Evolutionary conservation across 306 rosid genomes (phyloP).

Genomic region (Fagus crenata): DNA sequence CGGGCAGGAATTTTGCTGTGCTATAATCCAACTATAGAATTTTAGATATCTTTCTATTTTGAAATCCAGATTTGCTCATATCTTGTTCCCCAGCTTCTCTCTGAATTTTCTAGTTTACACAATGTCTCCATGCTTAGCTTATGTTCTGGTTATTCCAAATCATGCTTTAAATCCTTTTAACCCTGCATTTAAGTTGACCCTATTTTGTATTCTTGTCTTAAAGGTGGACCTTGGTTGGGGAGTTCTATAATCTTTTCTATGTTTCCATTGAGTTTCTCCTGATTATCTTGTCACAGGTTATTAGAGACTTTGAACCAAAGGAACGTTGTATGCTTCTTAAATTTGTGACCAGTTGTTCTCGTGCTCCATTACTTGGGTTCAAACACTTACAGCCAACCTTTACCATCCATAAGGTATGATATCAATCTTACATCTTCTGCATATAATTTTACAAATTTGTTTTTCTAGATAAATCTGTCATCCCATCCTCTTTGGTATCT

Average conservation of each 20-base stretch:
- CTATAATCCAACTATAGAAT: background rate
- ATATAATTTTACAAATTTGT: conserved; percentile 8
- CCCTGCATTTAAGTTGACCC: conserved; percentile 16
- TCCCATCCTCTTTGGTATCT: conserved; percentile 30
- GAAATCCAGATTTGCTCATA: conserved; percentile 6
- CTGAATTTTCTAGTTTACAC: conserved; percentile 16
- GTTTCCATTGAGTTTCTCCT: conserved; percentile 22
- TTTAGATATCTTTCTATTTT: background rate
- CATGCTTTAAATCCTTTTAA: background rate
- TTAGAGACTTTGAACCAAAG: conserved; percentile 69
- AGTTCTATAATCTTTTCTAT: conserved; percentile 24
- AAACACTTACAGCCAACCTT: conserved; percentile 87
- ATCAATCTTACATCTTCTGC: conserved; percentile 26
- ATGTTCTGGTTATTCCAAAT: conserved; percentile 19
- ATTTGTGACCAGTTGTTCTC: conserved; percentile 97
- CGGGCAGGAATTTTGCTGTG: background rate
- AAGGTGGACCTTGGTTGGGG: conserved; percentile 22
- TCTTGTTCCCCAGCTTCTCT: background rate
- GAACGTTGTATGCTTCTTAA: conserved; percentile 94
- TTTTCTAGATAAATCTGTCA: conserved; percentile 3
- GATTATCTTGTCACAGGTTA: conserved; percentile 52
- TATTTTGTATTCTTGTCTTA: conserved; percentile 18
- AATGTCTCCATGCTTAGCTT: conserved; percentile 4
- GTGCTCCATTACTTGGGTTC: conserved; percentile 97
- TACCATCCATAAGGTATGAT: conserved; percentile 85